Evolutionary conservation across 2,329 filamentous ascomycete genomes (phyloP).

Genomic region (Huntiella omanensis): DNA sequence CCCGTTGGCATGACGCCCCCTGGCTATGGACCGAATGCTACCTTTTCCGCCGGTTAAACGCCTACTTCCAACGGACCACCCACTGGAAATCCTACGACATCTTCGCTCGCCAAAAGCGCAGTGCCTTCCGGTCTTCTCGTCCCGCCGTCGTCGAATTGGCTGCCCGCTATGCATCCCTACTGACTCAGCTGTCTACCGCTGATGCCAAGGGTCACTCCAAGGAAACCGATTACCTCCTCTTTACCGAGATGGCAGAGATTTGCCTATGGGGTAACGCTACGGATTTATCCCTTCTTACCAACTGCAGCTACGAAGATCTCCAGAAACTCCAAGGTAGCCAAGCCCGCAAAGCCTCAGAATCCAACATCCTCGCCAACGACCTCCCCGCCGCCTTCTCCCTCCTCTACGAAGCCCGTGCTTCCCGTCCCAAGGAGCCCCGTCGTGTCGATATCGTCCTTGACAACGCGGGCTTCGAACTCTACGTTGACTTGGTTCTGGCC

Average conservation of each 20-base stretch:
- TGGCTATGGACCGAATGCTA: conserved; percentile 95
- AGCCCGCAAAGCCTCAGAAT: conserved; percentile 68
- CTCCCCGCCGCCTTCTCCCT: conserved; percentile 51
- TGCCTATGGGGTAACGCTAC: conserved; percentile 96
- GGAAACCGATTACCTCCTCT: conserved; percentile 58
- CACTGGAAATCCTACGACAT: conserved; percentile 86
- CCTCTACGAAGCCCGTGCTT: conserved; percentile 44
- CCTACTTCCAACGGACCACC: conserved; percentile 54
- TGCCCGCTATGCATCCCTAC: conserved; percentile 55
- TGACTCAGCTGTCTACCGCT: conserved; percentile 28
- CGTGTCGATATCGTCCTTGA: conserved; percentile 89
- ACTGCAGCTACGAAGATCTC: conserved; percentile 84
- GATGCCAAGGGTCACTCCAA: conserved; percentile 35
- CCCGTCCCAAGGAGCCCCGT: conserved; percentile 14
- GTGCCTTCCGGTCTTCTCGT: conserved; percentile 79
- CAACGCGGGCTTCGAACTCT: conserved; percentile 94
- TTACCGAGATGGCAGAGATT: conserved; percentile 87
- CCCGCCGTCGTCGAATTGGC: conserved; percentile 71
- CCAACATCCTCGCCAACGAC: conserved; percentile 85
- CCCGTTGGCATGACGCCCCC: conserved; percentile 61
- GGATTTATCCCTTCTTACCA: conserved; percentile 77
- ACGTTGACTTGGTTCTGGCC: conserved; percentile 80
- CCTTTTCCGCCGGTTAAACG: conserved; percentile 70
- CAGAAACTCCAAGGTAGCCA: conserved; percentile 86
- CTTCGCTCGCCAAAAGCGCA: conserved; percentile 76